A percentile compares a stretch with the other conserved stretches of the same genome.
Evolutionary conservation across 371 early-diverging fungal genomes (phyloP).

Genomic region (Chytridiales sp.): DNA sequence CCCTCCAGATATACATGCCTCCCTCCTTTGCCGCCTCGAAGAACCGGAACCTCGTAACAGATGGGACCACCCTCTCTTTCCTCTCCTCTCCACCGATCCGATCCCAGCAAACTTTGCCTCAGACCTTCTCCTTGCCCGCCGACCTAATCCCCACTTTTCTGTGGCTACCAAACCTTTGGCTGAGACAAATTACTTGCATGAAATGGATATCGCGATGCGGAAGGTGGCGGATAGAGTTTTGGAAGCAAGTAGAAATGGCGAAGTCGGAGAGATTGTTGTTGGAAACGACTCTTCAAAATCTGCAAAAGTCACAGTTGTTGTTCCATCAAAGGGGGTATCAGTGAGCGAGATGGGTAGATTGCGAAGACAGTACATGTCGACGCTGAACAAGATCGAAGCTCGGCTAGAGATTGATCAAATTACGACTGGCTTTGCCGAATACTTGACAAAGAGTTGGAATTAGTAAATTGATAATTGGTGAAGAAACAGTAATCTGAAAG

Average conservation of each 20-base stretch:
- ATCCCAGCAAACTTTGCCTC: constrained; percentile 14
- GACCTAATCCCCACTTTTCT: constrained; percentile 67
- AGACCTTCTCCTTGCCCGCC: constrained; percentile 11
- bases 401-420: constrained; percentile 63
- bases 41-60: constrained; percentile 84
- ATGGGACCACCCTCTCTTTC: constrained; percentile 96
- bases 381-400: constrained; percentile 83
- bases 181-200: constrained; percentile 86
- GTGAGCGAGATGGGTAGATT: constrained; percentile 79
- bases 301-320: constrained; percentile 49
- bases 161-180: constrained; percentile 75
- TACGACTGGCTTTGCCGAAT: constrained; percentile 85
- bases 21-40: constrained; percentile 87
- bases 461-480: constrained; percentile 9
- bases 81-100: constrained; percentile 69
- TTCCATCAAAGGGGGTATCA: constrained; percentile 75
- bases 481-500: no score
- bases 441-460: constrained; percentile 61
- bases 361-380: constrained; percentile 75
- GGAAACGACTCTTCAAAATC: constrained; percentile 63
- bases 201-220: constrained; percentile 79
- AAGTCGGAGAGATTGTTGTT: constrained; percentile 50
- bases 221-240: constrained; percentile 77
- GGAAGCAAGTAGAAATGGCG: constrained; percentile 72
- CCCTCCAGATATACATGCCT: constrained; percentile 65